phyloP scores from a whole-genome alignment of 2,329 filamentous ascomycete species.

The Fusarium burgessii region DNA sequence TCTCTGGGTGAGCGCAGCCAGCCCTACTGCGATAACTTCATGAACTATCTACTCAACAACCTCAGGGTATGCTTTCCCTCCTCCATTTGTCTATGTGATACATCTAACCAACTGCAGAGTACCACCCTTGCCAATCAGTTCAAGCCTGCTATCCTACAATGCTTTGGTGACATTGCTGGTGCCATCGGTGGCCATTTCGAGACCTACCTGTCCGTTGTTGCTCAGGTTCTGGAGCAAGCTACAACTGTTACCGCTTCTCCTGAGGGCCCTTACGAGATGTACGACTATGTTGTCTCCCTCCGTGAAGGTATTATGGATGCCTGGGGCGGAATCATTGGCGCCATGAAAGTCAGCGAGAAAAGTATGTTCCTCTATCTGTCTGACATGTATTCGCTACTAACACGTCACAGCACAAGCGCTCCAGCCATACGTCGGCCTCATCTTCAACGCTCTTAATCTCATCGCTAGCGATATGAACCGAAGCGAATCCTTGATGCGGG shows the following conservation, averaged over 20 bases:
- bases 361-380: slow-evolving; percentile 63
- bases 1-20: slow-evolving; percentile 91
- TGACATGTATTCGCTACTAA: slow-evolving; percentile 43
- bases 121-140: slow-evolving; percentile 92
- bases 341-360: slow-evolving; percentile 87
- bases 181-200: slow-evolving; percentile 94
- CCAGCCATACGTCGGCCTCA: slow-evolving; percentile 81
- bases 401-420: slow-evolving; percentile 71
- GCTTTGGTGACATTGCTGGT: slow-evolving; percentile 96
- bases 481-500: slow-evolving; percentile 90
- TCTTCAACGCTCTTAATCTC: slow-evolving; percentile 87
- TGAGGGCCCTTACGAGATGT: slow-evolving; percentile 93
- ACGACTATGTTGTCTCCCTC: slow-evolving; percentile 94
- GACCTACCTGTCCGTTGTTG: slow-evolving; percentile 91
- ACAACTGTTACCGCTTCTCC: slow-evolving; percentile 81
- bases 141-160: slow-evolving; percentile 97
- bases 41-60: slow-evolving; percentile 97
- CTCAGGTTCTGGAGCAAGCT: slow-evolving; percentile 93
- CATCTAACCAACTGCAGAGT: slow-evolving; percentile 65
- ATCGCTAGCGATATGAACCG: slow-evolving; percentile 87
- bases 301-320: slow-evolving; percentile 99
- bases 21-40: slow-evolving; percentile 96
- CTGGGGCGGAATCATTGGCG: slow-evolving; percentile 96
- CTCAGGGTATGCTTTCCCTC: slow-evolving; percentile 72
- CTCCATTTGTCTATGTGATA: neutral